These are phyloP conservation scores for Lichtheimia ramosa DNA, from an alignment of 371 early-diverging fungal genomes.

Conservation along the genomic window DNA sequence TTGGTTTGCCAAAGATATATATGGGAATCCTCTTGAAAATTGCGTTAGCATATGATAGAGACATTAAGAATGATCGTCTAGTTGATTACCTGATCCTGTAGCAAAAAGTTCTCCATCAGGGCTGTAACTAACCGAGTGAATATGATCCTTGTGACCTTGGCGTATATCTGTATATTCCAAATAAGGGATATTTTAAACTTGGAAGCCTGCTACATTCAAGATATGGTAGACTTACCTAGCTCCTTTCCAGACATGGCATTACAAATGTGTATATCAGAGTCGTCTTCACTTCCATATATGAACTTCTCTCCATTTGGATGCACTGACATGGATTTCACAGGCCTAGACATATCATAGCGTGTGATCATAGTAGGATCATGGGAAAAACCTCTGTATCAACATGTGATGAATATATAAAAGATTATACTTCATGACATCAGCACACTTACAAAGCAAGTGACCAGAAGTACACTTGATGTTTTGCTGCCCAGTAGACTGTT, in stretches of 20 bases:
- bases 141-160: constrained; percentile 88
- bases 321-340: constrained; percentile 75
- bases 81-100: constrained; percentile 67
- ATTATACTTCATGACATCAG: not conserved
- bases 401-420: not conserved
- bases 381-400: not conserved
- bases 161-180: constrained; percentile 54
- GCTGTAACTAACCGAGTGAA: constrained; percentile 85
- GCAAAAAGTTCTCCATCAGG: constrained; percentile 91
- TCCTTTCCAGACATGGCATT: constrained; percentile 75
- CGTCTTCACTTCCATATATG: constrained; percentile 75
- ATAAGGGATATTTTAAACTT: too few species aligned
- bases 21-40: constrained; percentile 67
- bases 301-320: constrained; percentile 76
- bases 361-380: not conserved
- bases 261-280: constrained; percentile 80
- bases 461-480: constrained; percentile 74
- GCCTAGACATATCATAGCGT: constrained; percentile 45
- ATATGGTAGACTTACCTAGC: constrained; percentile 25
- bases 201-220: not conserved
- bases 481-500: constrained; percentile 71
- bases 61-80: not conserved
- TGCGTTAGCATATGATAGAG: not conserved
- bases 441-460: constrained; percentile 62
- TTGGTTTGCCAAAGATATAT: constrained; percentile 78